phyloP scores from a whole-genome alignment of 768 basidiomycete species.

The Tephrocybe sp. region DNA sequence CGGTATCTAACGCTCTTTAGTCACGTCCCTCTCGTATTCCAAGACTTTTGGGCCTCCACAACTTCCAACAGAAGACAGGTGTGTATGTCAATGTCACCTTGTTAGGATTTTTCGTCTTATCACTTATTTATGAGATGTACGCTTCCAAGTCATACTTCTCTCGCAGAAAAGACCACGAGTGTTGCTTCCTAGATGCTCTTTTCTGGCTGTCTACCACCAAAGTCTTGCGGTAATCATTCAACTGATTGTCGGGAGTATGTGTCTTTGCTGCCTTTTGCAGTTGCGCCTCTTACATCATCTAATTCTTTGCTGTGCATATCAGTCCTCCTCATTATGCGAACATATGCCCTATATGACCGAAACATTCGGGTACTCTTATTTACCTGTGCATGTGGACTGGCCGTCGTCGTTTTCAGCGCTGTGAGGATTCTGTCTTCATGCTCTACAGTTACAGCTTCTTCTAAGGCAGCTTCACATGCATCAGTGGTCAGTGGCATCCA shows the following conservation, averaged over 20 bases:
- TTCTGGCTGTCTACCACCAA: constrained; percentile 25
- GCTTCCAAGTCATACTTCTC: background rate
- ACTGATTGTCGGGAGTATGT: constrained; percentile 35
- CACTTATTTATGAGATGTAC: constrained; percentile 4
- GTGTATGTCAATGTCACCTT: constrained; percentile 2
- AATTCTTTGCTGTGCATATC: background rate
- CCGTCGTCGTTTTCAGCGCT: constrained; percentile 25
- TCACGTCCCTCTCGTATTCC: constrained; percentile 32
- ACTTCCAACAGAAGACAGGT: constrained; percentile 22
- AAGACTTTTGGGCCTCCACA: constrained; percentile 29
- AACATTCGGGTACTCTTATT: constrained; percentile 24
- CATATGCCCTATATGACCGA: constrained; percentile 39
- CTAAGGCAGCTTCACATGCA: no score
- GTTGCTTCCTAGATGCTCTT: constrained; percentile 21
- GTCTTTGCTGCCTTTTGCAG: background rate
- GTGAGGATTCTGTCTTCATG: background rate
- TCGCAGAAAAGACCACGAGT: background rate
- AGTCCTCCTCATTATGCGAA: constrained; percentile 38
- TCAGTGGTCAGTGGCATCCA: no score
- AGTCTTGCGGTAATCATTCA: constrained; percentile 32
- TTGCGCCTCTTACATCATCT: background rate
- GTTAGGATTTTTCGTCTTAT: background rate
- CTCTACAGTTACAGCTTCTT: no score
- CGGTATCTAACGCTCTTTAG: constrained; percentile 40
- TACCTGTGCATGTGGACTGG: constrained; percentile 22